These are phyloP conservation scores for Corchorus capsularis DNA, from an alignment of 345 rosid genomes.

Conservation along the genomic window DNA sequence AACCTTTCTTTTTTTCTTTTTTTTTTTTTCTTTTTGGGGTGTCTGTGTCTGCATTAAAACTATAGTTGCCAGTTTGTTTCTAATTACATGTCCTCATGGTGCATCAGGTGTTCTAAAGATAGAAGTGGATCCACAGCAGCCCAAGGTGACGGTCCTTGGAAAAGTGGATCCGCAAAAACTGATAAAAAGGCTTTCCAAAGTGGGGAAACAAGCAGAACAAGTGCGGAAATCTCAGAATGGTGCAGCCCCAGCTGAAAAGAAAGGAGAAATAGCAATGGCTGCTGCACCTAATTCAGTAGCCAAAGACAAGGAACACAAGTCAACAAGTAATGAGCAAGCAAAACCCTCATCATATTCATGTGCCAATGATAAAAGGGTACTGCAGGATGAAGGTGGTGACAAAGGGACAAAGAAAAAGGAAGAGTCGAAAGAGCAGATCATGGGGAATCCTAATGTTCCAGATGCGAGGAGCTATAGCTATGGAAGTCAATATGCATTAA, in stretches of 20 bases:
- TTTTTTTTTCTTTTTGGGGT: too few relatives aligned
- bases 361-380: conserved; percentile 17
- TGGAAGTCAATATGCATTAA: conserved; percentile 25
- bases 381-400: conserved; percentile 12
- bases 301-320: conserved; percentile 25
- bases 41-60: too few relatives aligned
- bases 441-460: conserved; percentile 16
- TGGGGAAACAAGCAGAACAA: conserved; percentile 60
- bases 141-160: conserved; percentile 49
- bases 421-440: conserved; percentile 4
- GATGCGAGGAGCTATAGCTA: conserved; percentile 3
- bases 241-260: conserved; percentile 31
- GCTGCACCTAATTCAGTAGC: neutral
- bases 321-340: conserved; percentile 21
- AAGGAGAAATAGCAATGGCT: conserved; percentile 22
- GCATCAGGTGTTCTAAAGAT: conserved; percentile 48
- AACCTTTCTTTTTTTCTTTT: too few relatives aligned
- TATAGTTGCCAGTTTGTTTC: too few relatives aligned
- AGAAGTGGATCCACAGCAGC: conserved; percentile 49
- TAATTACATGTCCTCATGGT: too few relatives aligned
- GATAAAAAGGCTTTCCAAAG: conserved; percentile 43
- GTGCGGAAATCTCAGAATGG: conserved; percentile 28
- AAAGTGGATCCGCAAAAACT: conserved; percentile 44
- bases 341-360: conserved; percentile 19
- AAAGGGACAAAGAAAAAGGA: conserved; percentile 22